Percentiles rank a stretch among this genome's conserved stretches.
Conservation (phyloP, 441 rosid genomes). For the Corymbia citriodora region DNA sequence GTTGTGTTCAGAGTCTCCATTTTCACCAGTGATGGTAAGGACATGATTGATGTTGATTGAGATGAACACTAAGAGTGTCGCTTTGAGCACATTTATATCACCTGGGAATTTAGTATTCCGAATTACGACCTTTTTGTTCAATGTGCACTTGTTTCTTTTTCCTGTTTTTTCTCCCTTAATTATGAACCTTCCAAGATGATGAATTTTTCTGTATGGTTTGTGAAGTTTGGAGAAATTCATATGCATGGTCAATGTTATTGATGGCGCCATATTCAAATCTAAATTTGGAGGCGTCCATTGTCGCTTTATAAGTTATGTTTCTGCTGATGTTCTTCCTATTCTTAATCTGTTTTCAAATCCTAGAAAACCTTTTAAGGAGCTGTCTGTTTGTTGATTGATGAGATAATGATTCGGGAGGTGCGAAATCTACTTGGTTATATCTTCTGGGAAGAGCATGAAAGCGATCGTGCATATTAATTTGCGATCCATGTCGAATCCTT, state of each 20-base stretch:
- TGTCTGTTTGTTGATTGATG: background rate
- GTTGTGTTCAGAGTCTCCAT: background rate
- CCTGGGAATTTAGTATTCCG: background rate
- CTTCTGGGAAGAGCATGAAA: no score
- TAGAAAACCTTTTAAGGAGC: background rate
- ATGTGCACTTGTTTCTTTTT: background rate
- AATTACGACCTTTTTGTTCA: background rate
- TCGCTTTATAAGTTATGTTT: background rate
- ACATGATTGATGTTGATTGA: background rate
- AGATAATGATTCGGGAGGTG: no score
- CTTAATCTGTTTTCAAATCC: background rate
- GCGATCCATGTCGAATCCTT: no score
- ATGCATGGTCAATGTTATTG: background rate
- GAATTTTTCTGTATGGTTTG: background rate
- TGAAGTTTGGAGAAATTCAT: background rate
- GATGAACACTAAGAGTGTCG: background rate
- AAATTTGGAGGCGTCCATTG: background rate
- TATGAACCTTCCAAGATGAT: background rate
- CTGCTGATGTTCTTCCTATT: background rate
- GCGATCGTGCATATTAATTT: no score
- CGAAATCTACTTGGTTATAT: no score
- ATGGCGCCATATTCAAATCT: background rate
- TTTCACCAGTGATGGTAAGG: background rate
- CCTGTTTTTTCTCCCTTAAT: background rate
- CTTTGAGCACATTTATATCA: background rate